A percentile compares a stretch with the other conserved stretches of the same genome.
Evolutionary conservation across 2,329 filamentous ascomycete genomes (phyloP).

Genomic region (Tothia fuscella): DNA sequence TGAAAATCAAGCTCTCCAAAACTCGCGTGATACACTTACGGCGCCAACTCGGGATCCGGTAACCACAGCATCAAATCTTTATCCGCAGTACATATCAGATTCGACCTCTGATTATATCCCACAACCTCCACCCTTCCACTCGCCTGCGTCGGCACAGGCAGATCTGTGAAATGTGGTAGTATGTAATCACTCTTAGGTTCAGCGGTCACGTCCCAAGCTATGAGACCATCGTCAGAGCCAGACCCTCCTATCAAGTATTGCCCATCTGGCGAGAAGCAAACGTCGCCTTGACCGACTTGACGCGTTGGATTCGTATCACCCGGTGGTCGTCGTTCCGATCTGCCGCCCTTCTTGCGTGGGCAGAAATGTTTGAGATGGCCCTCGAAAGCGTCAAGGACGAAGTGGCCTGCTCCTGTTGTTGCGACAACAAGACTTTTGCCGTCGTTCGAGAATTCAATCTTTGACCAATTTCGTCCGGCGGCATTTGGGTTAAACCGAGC

Average conservation of each 20-base stretch:
- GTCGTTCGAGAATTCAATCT: constrained; percentile 91
- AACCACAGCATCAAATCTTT: constrained; percentile 50
- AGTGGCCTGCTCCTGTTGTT: constrained; percentile 75
- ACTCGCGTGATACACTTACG: background rate
- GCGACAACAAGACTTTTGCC: constrained; percentile 76
- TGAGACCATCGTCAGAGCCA: constrained; percentile 20
- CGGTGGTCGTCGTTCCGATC: constrained; percentile 35
- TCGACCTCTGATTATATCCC: constrained; percentile 82
- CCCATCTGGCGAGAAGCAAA: constrained; percentile 81
- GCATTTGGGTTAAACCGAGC: constrained; percentile 32
- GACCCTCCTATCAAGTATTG: constrained; percentile 78
- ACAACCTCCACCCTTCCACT: constrained; percentile 55
- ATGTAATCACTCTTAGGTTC: constrained; percentile 42
- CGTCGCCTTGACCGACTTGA: constrained; percentile 53
- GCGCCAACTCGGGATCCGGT: constrained; percentile 28
- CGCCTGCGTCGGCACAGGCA: constrained; percentile 38
- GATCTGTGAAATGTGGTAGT: constrained; percentile 50
- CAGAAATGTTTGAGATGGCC: constrained; percentile 68
- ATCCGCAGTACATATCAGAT: constrained; percentile 83
- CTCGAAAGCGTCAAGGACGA: constrained; percentile 85
- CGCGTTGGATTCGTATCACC: constrained; percentile 28
- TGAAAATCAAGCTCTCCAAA: too few species aligned
- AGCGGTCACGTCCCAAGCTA: constrained; percentile 68
- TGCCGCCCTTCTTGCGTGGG: constrained; percentile 31
- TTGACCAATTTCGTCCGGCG: constrained; percentile 63